Evolutionary conservation across 1,284 basidiomycete species (phyloP).

Genomic region (Moesziomyces sp.): DNA sequence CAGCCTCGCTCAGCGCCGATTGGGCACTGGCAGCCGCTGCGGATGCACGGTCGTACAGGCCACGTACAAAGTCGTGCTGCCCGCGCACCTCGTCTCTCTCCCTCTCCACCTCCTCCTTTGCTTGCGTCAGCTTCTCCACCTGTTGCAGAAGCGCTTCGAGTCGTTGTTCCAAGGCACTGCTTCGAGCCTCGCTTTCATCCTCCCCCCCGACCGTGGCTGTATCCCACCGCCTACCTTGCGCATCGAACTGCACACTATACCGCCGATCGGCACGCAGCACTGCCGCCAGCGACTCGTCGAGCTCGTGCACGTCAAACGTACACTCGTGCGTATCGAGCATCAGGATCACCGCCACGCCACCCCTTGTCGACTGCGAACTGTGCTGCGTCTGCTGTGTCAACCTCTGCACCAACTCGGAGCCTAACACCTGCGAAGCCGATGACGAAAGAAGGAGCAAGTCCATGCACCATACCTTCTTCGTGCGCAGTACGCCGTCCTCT

Average conservation of each 20-base stretch:
- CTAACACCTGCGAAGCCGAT: not conserved
- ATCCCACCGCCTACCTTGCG: slow-evolving; percentile 22
- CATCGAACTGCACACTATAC: slow-evolving; percentile 24
- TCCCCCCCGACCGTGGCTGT: not conserved
- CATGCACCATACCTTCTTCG: slow-evolving; percentile 40
- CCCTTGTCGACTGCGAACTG: slow-evolving; percentile 1
- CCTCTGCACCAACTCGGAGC: slow-evolving; percentile 13
- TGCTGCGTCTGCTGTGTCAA: slow-evolving; percentile 18
- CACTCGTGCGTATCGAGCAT: slow-evolving; percentile 24
- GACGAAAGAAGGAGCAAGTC: slow-evolving; percentile 26
- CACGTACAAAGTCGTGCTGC: slow-evolving; percentile 35
- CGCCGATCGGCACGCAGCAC: slow-evolving; percentile 21
- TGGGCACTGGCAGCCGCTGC: slow-evolving; percentile 6
- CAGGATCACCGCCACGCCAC: slow-evolving; percentile 13
- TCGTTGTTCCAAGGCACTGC: not conserved
- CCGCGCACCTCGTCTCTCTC: slow-evolving; percentile 4
- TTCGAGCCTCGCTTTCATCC: slow-evolving; percentile 3
- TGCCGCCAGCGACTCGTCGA: slow-evolving; percentile 27
- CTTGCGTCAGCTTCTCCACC: slow-evolving; percentile 6
- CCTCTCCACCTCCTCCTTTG: not conserved
- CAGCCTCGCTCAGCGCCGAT: not conserved
- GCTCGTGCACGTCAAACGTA: slow-evolving; percentile 42
- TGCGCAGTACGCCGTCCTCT: slow-evolving; percentile 36
- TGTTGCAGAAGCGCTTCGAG: slow-evolving; percentile 7
- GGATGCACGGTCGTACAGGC: slow-evolving; percentile 37